phyloP scores from a whole-genome alignment of 768 basidiomycete genomes.

The Calocybe gangraenosa region DNA sequence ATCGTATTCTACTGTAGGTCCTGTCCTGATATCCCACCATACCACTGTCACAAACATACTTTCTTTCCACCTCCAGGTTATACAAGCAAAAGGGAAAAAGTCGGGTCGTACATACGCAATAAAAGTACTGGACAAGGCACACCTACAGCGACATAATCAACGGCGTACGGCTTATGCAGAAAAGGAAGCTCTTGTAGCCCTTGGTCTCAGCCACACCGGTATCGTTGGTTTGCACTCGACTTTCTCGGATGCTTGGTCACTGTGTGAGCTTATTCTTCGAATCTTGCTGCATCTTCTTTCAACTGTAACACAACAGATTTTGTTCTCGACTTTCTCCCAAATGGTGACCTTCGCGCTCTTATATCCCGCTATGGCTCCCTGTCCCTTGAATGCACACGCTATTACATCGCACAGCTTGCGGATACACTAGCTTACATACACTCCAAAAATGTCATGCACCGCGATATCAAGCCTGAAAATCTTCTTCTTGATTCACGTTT shows the following conservation, averaged over 20 bases:
- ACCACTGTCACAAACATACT: background rate
- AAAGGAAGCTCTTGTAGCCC: constrained; percentile 67
- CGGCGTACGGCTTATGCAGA: constrained; percentile 73
- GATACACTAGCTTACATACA: constrained; percentile 93
- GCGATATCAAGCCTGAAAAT: constrained; percentile 84
- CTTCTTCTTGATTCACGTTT: constrained; percentile 83
- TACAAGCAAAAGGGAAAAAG: constrained; percentile 55
- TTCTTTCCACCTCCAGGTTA: constrained; percentile 3
- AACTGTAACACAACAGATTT: constrained; percentile 48
- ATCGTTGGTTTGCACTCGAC: constrained; percentile 79
- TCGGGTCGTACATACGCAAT: constrained; percentile 66
- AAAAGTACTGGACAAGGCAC: constrained; percentile 78
- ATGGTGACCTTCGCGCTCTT: constrained; percentile 74
- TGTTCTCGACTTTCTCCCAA: constrained; percentile 69
- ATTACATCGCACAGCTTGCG: constrained; percentile 87
- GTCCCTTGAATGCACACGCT: constrained; percentile 67
- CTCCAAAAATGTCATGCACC: constrained; percentile 83
- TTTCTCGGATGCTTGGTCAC: constrained; percentile 79
- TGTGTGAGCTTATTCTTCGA: constrained; percentile 57
- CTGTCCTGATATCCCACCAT: background rate
- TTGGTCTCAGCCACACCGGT: constrained; percentile 78
- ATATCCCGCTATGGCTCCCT: constrained; percentile 83
- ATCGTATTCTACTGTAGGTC: constrained; percentile 74
- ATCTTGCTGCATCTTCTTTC: background rate
- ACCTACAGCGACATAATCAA: constrained; percentile 74